These are phyloP conservation scores for Exserohilum turcica DNA, from an alignment of 2,329 filamentous ascomycete genomes.

Conservation along the genomic window DNA sequence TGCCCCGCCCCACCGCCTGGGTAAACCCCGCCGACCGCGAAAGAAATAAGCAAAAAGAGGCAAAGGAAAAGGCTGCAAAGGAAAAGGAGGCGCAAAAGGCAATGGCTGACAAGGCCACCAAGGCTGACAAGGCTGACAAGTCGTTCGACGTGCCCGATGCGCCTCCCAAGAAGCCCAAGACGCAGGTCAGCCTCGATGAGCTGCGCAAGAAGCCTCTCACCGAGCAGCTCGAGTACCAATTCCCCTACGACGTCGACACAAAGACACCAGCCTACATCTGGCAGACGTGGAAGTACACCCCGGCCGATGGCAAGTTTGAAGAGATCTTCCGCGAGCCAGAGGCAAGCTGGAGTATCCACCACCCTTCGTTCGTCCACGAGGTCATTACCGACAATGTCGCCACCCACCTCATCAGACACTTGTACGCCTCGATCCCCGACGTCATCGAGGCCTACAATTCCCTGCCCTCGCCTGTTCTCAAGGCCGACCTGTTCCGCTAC, in stretches of 20 bases:
- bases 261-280: slow-evolving; percentile 98
- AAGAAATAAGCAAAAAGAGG: slow-evolving; percentile 11
- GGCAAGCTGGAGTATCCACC: slow-evolving; percentile 83
- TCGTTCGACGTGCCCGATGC: slow-evolving; percentile 38
- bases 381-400: slow-evolving; percentile 93
- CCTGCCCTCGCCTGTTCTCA: slow-evolving; percentile 58
- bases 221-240: slow-evolving; percentile 87
- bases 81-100: slow-evolving; percentile 17
- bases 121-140: slow-evolving; percentile 31
- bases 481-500: slow-evolving; percentile 71
- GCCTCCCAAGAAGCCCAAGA: slow-evolving; percentile 50
- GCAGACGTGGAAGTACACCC: slow-evolving; percentile 96
- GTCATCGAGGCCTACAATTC: slow-evolving; percentile 57
- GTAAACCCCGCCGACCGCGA: slow-evolving; percentile 31
- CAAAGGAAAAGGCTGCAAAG: too few relatives aligned
- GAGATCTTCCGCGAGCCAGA: slow-evolving; percentile 80
- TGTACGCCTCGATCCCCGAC: slow-evolving; percentile 73
- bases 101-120: slow-evolving; percentile 10
- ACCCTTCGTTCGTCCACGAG: slow-evolving; percentile 93
- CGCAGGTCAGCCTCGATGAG: slow-evolving; percentile 70
- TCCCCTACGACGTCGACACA: slow-evolving; percentile 83
- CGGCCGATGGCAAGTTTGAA: slow-evolving; percentile 74
- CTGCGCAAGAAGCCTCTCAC: slow-evolving; percentile 73
- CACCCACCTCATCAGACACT: slow-evolving; percentile 76
- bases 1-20: slow-evolving; percentile 44